Evolutionary conservation across 257 asterid species (phyloP), one percentile per base, ranked within the genome.

Genomic region (Dorcoceras hygrometricum): DNA sequence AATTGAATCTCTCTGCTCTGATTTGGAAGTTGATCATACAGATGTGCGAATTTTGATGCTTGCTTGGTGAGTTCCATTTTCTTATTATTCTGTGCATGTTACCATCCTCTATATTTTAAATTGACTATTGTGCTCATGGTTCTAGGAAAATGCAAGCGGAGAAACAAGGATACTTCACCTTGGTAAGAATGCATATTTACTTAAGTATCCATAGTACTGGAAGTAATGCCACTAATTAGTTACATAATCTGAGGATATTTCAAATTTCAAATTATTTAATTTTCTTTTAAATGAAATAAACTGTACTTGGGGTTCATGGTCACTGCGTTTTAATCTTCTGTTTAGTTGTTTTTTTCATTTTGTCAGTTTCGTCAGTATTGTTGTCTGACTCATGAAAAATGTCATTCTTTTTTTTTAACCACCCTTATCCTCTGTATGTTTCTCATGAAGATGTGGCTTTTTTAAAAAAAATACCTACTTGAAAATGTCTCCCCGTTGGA

Each of bases 111-210:
- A 27, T 69, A n/a, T 46, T 56, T 66, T 39, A 66, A 65, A 56
- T 62, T 85, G 54, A 74, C 43, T 51, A 11, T 73, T 56, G 56
- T 68, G 73, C 59, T 74, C 62, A 66, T 57, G 65, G 43, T 73
- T 53, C 66, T 72, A 92, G 98, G 97, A 93, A 86, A 90, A 76
- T 93, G 96, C 84, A 87, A 79, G 93, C 98, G 6, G 80, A 85
- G 80, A 89, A 80, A 74, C 98, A 92, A 78, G 98, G 97, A 71
- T 89, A 92, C 79, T 92, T 92, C 80, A 83, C 96, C 71, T 76
- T 80, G 91, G 98, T 92, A 79, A 70, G 84, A 48, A 57, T 55
- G 22, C 24, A 39, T 70, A 56, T 62, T 57, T 9, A 22, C 61
- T 46, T 20, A 43, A 26, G 62, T 26, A 46, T 63, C 51, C 55